Conservation (phyloP, 2,329 filamentous ascomycete genomes). For the Sporothrix brasiliensis region DNA sequence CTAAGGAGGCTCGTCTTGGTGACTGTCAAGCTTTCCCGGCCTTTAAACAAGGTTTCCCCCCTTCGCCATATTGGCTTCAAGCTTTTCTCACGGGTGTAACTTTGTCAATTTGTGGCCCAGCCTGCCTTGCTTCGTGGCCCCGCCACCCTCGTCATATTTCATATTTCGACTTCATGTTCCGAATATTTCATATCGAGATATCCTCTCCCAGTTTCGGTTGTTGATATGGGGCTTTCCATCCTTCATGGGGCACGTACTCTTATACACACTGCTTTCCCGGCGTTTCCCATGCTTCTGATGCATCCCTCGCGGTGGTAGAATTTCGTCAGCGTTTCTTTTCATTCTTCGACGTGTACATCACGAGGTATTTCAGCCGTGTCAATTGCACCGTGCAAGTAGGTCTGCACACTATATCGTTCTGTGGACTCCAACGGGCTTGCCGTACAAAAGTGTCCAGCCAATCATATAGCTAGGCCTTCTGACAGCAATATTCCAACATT, state of each 20-base stretch:
- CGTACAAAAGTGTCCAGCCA: not conserved
- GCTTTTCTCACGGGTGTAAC: not conserved
- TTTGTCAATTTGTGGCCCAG: not conserved
- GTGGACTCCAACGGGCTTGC: not conserved
- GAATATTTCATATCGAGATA: not conserved
- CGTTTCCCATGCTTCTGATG: conserved; percentile 2
- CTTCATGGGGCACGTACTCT: not conserved
- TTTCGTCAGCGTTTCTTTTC: not conserved
- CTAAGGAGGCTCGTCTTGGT: not conserved
- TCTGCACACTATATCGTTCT: conserved; percentile 12
- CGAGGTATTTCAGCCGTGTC: not conserved
- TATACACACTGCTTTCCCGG: not conserved
- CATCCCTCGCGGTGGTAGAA: not conserved
- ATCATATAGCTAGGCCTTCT: not conserved
- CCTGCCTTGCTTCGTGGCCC: not conserved
- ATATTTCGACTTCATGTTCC: not conserved
- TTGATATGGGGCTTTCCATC: not conserved
- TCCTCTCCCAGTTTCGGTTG: not conserved
- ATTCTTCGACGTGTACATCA: not conserved
- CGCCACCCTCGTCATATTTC: conserved; percentile 12
- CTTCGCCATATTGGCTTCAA: not conserved
- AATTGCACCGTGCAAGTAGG: not conserved
- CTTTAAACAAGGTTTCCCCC: conserved; percentile 4
- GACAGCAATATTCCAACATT: not conserved
- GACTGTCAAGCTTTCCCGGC: not conserved